Percentiles rank a stretch among this genome's conserved stretches.
Evolutionary conservation across 2,329 filamentous ascomycete genomes (phyloP).

Genomic region (Seiridium unicorne): DNA sequence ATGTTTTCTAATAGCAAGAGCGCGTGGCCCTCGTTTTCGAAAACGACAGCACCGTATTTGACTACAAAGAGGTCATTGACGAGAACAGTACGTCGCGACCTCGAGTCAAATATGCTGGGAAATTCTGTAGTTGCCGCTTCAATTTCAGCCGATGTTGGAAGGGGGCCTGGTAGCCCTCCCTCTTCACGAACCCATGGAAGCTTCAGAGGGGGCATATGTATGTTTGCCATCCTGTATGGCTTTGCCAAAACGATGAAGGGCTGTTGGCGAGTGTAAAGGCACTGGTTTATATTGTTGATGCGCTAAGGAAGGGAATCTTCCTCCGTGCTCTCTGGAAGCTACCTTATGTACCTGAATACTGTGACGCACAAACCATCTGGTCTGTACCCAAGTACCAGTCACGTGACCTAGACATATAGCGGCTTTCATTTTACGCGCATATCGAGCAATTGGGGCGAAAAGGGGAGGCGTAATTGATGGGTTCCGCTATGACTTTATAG

Average conservation of each 20-base stretch:
- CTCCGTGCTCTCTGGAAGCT: no score
- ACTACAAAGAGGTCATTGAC: conserved; percentile 10
- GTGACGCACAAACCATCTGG: no score
- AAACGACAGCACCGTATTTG: conserved; percentile 3
- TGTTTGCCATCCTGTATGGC: neutral
- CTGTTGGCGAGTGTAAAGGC: neutral
- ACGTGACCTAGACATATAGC: no score
- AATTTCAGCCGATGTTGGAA: conserved; percentile 11
- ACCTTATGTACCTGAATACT: no score
- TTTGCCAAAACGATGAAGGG: neutral
- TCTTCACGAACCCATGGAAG: neutral
- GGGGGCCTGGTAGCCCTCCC: conserved; percentile 5
- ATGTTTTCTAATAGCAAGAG: conserved; percentile 5
- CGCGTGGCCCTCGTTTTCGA: conserved; percentile 10
- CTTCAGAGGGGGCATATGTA: neutral
- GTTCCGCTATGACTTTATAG: no score
- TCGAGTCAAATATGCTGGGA: conserved; percentile 1
- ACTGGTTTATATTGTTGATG: no score
- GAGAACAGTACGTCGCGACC: neutral
- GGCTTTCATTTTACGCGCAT: no score
- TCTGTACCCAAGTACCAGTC: no score
- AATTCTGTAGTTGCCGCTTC: conserved; percentile 3
- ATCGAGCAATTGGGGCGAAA: no score
- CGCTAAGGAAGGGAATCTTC: no score
- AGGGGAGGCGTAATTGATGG: no score